Evolutionary conservation across 805 yeast species (phyloP), one percentile per base, ranked within the genome.

Genomic region (Ogataea ramenticola): DNA sequence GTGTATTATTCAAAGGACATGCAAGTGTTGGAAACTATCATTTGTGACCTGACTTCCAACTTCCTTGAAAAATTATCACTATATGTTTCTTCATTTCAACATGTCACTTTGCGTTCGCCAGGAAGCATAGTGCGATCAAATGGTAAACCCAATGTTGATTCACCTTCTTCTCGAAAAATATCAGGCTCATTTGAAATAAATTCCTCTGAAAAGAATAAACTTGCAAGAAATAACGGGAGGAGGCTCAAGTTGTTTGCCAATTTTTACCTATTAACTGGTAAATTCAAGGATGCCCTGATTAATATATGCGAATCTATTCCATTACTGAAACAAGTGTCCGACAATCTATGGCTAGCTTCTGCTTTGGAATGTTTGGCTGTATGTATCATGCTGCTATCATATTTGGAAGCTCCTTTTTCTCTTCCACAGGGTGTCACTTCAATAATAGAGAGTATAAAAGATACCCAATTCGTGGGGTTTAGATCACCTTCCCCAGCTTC

Each of bases 301-400:
- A 79, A 80, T 46, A 82, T 89, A 52, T 75, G 81, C n/a, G 96
- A 89, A 35, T 81, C 96, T 0, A 71, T 83, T 1, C 54, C 67
- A 2, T 64, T 74, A 21, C 63, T 88, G 43, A 79, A 77, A 47
- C 69, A 75, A 12, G 69, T 81, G 2, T 79, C 79, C 41, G 99
- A 93, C 58, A 75, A 76, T 53, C 65, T 93, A 9, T 93, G 98
- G 98, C 70, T 87, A 14, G 98, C 83, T 0, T 82, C 91, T 26
- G 79, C 96, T 0, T 58, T 91, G n/a, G 96, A 89, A 52, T 87
- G 90, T 0, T 65, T 89, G 11, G 84, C 83, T 0, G 78, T 86
- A 1, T 76, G 86, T 46, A 60, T 83, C 35, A 60, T 83, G 5
- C 60, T 89, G 43, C 66, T 86, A 40, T 71, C 82, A 12, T 79